Percentiles rank a stretch among this genome's conserved stretches.
Conservation (phyloP, 345 rosid species). For the Durio zibethinus region DNA sequence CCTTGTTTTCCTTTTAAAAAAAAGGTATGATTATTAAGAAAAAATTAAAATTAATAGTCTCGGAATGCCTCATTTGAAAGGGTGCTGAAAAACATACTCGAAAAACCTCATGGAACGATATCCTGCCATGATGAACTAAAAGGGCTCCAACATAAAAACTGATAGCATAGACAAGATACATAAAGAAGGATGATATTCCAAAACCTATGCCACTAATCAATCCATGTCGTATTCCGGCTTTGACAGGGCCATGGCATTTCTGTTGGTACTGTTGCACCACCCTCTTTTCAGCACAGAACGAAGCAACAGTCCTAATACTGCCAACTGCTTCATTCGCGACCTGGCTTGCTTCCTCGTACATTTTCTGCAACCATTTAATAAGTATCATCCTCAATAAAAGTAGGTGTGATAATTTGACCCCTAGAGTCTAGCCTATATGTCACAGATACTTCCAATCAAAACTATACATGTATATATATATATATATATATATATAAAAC, state of each 20-base stretch:
- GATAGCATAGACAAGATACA: constrained; percentile 48
- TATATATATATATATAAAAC: neutral
- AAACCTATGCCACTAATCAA: constrained; percentile 61
- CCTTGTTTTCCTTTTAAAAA: too few relatives aligned
- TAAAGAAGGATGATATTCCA: constrained; percentile 59
- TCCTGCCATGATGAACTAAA: constrained; percentile 50
- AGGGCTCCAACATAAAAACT: constrained; percentile 77
- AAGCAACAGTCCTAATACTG: constrained; percentile 80
- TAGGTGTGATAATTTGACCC: neutral
- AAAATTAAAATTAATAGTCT: too few relatives aligned
- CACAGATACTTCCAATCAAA: neutral
- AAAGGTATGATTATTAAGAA: too few relatives aligned
- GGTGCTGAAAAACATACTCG: constrained; percentile 34
- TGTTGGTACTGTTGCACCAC: constrained; percentile 61
- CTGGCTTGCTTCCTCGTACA: constrained; percentile 89
- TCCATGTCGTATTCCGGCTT: constrained; percentile 62
- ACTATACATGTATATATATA: neutral
- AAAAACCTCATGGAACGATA: constrained; percentile 58
- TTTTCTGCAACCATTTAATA: constrained; percentile 40
- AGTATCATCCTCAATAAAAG: neutral
- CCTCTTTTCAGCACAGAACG: constrained; percentile 81
- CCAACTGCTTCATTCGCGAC: constrained; percentile 84
- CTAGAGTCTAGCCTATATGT: neutral
- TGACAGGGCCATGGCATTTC: constrained; percentile 75
- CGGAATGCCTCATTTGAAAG: neutral